These are phyloP conservation scores for Pleoardoris graminearum DNA, from an alignment of 2,329 filamentous ascomycete genomes.

Conservation along the genomic window DNA sequence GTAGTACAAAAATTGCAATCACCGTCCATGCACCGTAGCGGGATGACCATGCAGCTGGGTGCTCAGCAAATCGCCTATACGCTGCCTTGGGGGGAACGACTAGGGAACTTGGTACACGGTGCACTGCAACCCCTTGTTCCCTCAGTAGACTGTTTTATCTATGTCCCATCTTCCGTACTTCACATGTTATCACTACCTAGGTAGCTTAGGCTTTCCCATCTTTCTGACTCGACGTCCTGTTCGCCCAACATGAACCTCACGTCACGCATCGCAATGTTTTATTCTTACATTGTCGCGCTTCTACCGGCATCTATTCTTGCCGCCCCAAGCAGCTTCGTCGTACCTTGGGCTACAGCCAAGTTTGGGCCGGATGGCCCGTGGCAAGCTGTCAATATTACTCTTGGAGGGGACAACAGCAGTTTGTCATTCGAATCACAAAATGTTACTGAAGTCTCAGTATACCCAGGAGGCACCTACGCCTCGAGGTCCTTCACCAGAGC, in stretches of 20 bases:
- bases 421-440: slow-evolving; percentile 3
- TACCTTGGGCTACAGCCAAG: slow-evolving; percentile 21
- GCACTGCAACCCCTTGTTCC: too few relatives aligned
- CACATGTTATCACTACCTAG: too few relatives aligned
- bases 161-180: too few relatives aligned
- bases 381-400: slow-evolving; percentile 18
- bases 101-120: too few relatives aligned
- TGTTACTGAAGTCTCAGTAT: slow-evolving; percentile 10
- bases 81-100: too few relatives aligned
- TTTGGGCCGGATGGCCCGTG: slow-evolving; percentile 27
- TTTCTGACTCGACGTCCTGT: not conserved
- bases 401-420: slow-evolving; percentile 10
- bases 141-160: too few relatives aligned
- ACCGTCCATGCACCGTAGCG: too few relatives aligned
- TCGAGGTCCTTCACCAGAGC: slow-evolving; percentile 3
- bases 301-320: not conserved
- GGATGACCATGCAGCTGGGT: too few relatives aligned
- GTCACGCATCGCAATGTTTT: not conserved
- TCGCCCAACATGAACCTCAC: not conserved
- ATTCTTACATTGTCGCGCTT: not conserved
- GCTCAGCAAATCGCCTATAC: too few relatives aligned
- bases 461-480: slow-evolving; percentile 16
- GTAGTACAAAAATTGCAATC: too few relatives aligned
- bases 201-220: too few relatives aligned
- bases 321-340: slow-evolving; percentile 7